Conservation (phyloP, 345 rosid species). For the Balakata baccata region DNA sequence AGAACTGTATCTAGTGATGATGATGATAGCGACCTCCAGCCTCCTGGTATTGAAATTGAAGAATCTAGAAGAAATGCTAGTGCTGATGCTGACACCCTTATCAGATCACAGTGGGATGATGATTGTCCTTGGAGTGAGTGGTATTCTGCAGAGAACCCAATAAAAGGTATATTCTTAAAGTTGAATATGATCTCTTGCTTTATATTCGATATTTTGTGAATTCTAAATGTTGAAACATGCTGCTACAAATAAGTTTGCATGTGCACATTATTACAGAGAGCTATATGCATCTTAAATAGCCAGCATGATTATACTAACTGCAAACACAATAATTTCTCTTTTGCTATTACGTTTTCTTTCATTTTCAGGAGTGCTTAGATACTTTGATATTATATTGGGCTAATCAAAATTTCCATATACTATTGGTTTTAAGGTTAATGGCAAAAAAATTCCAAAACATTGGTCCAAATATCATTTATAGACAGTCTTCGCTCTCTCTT, state of each 20-base stretch:
- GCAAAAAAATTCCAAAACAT: background rate
- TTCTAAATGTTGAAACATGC: background rate
- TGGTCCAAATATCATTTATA: background rate
- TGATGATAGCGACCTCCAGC: conserved; percentile 53
- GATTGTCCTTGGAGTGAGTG: conserved; percentile 99
- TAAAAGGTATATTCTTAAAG: conserved; percentile 50
- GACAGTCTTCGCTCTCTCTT: too few relatives aligned
- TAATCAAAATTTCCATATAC: background rate
- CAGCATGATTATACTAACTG: background rate
- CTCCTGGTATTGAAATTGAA: conserved; percentile 43
- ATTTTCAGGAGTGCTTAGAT: background rate
- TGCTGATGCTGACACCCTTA: conserved; percentile 48
- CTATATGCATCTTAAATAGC: background rate
- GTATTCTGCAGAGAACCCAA: conserved; percentile 93
- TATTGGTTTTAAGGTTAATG: background rate
- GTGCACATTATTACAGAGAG: background rate
- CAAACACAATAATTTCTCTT: background rate
- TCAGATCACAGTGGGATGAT: conserved; percentile 81
- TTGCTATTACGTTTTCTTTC: background rate
- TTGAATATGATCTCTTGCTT: background rate
- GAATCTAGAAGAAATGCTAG: conserved; percentile 44
- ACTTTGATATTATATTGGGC: conserved; percentile 13
- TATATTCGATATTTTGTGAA: background rate
- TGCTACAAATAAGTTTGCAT: background rate
- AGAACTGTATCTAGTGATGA: conserved; percentile 64